phyloP scores from a whole-genome alignment of 2,329 filamentous ascomycete genomes.

The Cladosporium austrohemisphaericum region DNA sequence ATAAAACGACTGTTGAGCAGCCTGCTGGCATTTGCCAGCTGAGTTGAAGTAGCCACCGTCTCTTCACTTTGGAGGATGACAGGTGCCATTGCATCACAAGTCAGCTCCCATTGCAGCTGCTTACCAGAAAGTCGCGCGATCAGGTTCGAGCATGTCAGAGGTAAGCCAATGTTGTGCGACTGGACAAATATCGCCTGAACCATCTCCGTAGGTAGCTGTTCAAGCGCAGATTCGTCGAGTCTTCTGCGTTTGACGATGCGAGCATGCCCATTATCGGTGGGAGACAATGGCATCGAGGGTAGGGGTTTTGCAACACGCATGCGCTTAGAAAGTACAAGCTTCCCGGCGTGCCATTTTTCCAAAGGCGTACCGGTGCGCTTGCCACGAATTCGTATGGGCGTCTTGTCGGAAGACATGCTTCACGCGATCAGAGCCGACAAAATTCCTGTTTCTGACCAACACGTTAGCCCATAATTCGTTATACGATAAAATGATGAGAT shows the following conservation, averaged over 20 bases:
- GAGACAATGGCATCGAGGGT: not conserved
- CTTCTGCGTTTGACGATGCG: constrained; percentile 5
- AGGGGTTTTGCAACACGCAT: not conserved
- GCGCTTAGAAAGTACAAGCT: constrained; percentile 19
- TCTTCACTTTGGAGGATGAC: constrained; percentile 17
- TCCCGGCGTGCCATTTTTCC: constrained; percentile 29
- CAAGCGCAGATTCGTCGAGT: constrained; percentile 25
- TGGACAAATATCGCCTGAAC: constrained; percentile 33
- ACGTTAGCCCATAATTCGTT: not conserved
- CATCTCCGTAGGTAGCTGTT: constrained; percentile 34
- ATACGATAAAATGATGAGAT: not conserved
- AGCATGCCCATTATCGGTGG: not conserved
- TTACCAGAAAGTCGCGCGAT: constrained; percentile 29
- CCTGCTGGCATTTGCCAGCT: constrained; percentile 24
- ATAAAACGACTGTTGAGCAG: constrained; percentile 34
- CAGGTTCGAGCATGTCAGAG: constrained; percentile 28
- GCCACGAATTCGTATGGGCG: constrained; percentile 33
- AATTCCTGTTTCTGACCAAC: not conserved
- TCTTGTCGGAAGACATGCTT: constrained; percentile 19
- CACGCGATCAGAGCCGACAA: not conserved
- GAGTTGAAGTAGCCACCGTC: constrained; percentile 7
- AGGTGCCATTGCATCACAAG: constrained; percentile 22
- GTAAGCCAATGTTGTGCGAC: constrained; percentile 30
- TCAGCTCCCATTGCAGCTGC: constrained; percentile 28
- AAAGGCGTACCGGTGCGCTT: constrained; percentile 25